Percentiles rank a stretch among this genome's conserved stretches.
Evolutionary conservation across 345 rosid genomes (phyloP).

Genomic region (Clarkia xantiana): DNA sequence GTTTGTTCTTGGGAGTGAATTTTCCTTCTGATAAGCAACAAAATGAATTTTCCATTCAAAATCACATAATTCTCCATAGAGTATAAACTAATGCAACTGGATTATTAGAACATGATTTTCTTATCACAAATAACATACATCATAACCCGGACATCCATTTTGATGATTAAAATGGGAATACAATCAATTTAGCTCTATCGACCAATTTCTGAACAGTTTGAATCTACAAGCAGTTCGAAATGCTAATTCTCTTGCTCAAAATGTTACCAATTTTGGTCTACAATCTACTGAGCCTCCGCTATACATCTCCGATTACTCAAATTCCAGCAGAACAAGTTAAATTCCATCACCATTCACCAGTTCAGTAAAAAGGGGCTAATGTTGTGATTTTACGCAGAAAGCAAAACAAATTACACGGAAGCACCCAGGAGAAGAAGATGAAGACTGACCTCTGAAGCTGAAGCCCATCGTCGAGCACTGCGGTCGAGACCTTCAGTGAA

Average conservation of each 20-base stretch:
- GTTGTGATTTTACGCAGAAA: neutral
- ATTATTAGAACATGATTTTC: too few species aligned
- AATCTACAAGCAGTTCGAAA: too few species aligned
- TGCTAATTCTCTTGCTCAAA: too few species aligned
- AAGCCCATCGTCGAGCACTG: conserved; percentile 33
- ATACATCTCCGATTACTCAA: too few species aligned
- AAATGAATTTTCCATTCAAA: neutral
- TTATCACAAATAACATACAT: too few species aligned
- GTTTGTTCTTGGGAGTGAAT: conserved; percentile 20
- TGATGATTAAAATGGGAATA: too few species aligned
- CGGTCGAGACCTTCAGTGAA: conserved; percentile 39
- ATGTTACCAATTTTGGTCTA: neutral
- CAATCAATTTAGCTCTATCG: too few species aligned
- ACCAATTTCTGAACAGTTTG: too few species aligned
- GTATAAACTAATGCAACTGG: neutral
- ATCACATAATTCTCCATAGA: neutral
- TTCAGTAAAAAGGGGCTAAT: too few species aligned
- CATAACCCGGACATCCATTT: too few species aligned
- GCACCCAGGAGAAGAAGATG: neutral
- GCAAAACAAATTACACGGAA: conserved; percentile 2
- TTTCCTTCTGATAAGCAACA: conserved; percentile 20
- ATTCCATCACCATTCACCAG: too few species aligned
- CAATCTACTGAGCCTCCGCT: neutral
- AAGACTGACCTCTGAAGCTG: conserved; percentile 26
- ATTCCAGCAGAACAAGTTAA: too few species aligned